Percentiles rank a stretch among this genome's conserved stretches.
These are phyloP conservation scores for Xylariomycetidae sp. DNA, from an alignment of 2,329 filamentous ascomycete species.

Conservation along the genomic window DNA sequence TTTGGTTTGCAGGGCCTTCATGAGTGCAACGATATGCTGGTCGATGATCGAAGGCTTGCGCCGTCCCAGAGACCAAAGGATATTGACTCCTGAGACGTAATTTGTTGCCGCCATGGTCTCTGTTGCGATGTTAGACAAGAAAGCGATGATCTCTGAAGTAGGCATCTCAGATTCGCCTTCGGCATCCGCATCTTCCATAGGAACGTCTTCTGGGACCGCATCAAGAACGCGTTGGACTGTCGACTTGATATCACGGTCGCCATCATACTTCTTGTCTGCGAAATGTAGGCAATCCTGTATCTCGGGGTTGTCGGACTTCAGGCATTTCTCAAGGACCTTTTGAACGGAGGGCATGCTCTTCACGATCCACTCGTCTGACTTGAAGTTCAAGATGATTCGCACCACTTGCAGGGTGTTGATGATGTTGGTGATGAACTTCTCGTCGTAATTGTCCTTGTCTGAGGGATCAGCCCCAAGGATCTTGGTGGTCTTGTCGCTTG, in stretches of 20 bases:
- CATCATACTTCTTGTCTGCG: slow-evolving; percentile 62
- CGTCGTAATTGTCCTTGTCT: slow-evolving; percentile 68
- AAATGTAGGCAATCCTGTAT: slow-evolving; percentile 88
- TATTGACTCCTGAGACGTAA: slow-evolving; percentile 84
- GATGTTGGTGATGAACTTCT: slow-evolving; percentile 79
- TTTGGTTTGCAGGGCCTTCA: slow-evolving; percentile 90
- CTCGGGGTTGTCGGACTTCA: slow-evolving; percentile 84
- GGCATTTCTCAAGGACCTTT: slow-evolving; percentile 81
- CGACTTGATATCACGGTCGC: slow-evolving; percentile 65
- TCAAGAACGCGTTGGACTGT: slow-evolving; percentile 79
- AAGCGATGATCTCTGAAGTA: slow-evolving; percentile 80
- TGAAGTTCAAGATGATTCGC: slow-evolving; percentile 80
- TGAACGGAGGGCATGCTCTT: slow-evolving; percentile 72
- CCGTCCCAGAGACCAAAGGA: slow-evolving; percentile 84
- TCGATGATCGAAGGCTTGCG: slow-evolving; percentile 84
- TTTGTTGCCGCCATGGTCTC: slow-evolving; percentile 78
- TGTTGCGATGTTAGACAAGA: slow-evolving; percentile 77
- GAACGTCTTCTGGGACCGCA: slow-evolving; percentile 73
- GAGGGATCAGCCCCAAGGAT: slow-evolving; percentile 53
- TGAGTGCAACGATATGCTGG: slow-evolving; percentile 76
- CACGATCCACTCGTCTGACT: slow-evolving; percentile 85
- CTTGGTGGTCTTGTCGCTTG: slow-evolving; percentile 67
- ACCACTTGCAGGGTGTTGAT: slow-evolving; percentile 92
- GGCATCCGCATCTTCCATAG: slow-evolving; percentile 70
- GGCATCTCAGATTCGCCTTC: slow-evolving; percentile 78